Conservation (phyloP, 208 protist genomes). For the Leishmania guyanensis region DNA sequence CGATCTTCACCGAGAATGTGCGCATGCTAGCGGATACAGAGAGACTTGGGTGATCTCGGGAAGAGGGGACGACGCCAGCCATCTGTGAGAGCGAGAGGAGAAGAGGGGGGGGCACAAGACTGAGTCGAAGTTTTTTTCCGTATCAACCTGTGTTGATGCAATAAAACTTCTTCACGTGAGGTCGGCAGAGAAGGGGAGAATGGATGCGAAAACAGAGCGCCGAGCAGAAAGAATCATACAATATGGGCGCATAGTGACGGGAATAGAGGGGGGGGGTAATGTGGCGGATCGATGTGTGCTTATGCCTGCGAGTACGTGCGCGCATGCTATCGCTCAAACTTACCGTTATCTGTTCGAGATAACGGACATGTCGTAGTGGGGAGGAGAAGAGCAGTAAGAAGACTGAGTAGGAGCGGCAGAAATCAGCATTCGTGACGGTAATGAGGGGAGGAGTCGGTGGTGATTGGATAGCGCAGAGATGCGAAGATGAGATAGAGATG, state of each 20-base stretch:
- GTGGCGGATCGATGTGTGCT: not conserved
- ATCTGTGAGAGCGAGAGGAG: not conserved
- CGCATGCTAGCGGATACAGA: not conserved
- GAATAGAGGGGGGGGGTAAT: not conserved
- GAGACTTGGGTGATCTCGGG: not conserved
- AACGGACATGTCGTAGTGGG: not conserved
- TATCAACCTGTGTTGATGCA: not conserved
- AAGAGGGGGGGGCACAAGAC: not conserved
- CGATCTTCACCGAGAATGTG: not conserved
- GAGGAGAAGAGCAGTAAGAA: not conserved
- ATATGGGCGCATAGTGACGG: not conserved
- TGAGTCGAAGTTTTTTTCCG: not conserved
- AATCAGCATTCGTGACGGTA: not conserved
- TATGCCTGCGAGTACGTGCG: not conserved
- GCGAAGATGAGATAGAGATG: too few relatives aligned
- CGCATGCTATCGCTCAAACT: not conserved
- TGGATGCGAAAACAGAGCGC: not conserved
- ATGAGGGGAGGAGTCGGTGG: not conserved
- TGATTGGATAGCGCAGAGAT: not conserved
- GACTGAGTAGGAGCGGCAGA: not conserved
- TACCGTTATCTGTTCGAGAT: not conserved
- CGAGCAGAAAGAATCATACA: too few relatives aligned
- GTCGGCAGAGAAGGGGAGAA: not conserved
- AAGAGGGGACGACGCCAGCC: not conserved
- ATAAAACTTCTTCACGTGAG: not conserved